Evolutionary conservation across 2,329 filamentous ascomycete species (phyloP), one percentile per base, ranked within the genome.

Genomic region (Orbilia quercus): DNA sequence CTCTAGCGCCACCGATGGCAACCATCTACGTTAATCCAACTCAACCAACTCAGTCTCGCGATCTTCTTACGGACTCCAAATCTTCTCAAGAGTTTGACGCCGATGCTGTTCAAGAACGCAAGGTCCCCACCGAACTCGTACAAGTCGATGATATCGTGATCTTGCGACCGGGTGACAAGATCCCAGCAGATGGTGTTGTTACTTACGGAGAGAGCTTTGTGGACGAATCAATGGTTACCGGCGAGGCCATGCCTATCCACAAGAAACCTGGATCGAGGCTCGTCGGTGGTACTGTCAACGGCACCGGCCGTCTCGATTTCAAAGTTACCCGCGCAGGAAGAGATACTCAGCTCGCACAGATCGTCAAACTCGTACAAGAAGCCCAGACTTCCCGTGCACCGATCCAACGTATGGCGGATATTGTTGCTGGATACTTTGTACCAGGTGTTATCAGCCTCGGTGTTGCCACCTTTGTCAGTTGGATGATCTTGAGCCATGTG

Each of bases 201-300:
- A 91, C 92, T 64, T 88, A 90, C 59, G 95, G 95, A 31, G 91
- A 97, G 81, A 96, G 92, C 36, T 96, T 96, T 78, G 87, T 97
- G 20, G 92, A 99, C 76, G 95, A 99, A 82, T 96, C 92, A 79
- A 98, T 98, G 94, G 93, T 99, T 53, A 99, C 95, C 4, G 95
- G 95, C 76, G 95, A 99, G 82, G 91, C 95, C 1, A 94, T 97
- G 86, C 94, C 95, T 0, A 92, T 98, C 36, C 88, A 92, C 78
- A 99, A 99, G 82, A 89, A 87, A 76, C 89, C 91, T 78, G 92
- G 91, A 7, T 88, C 88, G 76, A 82, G 87, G 45, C 83, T 99
- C 66, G 95, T 98, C 80, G 95, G 92, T 55, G 95, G 95, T 28
- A 98, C 95, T 1, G 94, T 99, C 78, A 99, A 99, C 79, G 92